Evolutionary conservation across 1,284 basidiomycete species (phyloP).

Genomic region (Sphaerobolus stellatus): DNA sequence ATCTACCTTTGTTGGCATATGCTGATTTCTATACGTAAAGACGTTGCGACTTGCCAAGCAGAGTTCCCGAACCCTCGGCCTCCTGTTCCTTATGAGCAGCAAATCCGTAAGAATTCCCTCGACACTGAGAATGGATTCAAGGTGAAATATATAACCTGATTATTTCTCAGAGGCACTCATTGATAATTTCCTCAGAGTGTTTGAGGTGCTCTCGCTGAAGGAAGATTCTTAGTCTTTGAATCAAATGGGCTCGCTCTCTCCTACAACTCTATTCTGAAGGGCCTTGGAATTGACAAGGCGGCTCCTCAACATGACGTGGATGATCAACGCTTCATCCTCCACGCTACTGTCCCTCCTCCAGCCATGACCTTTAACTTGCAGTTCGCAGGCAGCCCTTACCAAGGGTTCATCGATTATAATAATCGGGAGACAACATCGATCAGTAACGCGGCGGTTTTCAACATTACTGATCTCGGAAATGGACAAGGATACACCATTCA

Average conservation of each 20-base stretch:
- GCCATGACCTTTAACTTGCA: neutral
- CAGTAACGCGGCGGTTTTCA: neutral
- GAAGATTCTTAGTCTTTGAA: conserved; percentile 24
- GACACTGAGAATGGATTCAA: conserved; percentile 23
- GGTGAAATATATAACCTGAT: no score
- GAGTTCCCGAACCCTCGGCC: conserved; percentile 9
- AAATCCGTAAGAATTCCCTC: conserved; percentile 12
- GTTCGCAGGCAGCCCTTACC: conserved; percentile 3
- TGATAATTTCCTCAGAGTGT: conserved; percentile 7
- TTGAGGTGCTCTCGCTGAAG: conserved; percentile 21
- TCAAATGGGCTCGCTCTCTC: conserved; percentile 15
- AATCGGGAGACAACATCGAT: conserved; percentile 1
- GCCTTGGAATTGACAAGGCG: neutral
- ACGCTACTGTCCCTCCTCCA: neutral
- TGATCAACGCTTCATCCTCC: conserved; percentile 1
- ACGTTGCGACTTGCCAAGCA: neutral
- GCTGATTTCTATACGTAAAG: no score
- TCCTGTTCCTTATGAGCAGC: conserved; percentile 7
- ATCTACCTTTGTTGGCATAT: conserved; percentile 8
- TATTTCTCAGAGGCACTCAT: no score
- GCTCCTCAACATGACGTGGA: neutral
- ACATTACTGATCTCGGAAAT: conserved; percentile 6
- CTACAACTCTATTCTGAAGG: conserved; percentile 1
- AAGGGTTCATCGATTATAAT: neutral
- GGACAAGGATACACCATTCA: conserved; percentile 7